Conservation (phyloP, 2,329 filamentous ascomycete genomes). For the Dryadomyces sulphureus region DNA sequence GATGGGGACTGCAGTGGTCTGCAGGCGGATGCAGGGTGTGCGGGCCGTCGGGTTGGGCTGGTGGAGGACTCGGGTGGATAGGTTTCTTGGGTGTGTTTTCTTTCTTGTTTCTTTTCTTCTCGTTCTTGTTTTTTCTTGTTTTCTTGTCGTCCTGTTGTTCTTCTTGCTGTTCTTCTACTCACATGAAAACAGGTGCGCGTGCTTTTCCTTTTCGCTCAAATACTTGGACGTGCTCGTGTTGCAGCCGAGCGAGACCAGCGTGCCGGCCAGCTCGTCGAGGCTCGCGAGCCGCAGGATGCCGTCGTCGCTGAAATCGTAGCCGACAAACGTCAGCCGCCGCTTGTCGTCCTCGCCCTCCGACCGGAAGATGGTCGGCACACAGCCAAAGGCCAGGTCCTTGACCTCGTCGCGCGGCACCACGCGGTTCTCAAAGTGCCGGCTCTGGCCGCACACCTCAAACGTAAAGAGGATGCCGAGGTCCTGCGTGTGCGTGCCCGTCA, state of each 20-base stretch:
- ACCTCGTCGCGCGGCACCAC: conserved; percentile 37
- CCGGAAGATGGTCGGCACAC: conserved; percentile 37
- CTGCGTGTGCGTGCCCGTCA: conserved; percentile 28
- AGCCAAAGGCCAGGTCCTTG: conserved; percentile 41
- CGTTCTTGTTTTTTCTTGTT: too few relatives aligned
- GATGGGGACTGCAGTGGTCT: too few relatives aligned
- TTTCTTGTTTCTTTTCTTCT: too few relatives aligned
- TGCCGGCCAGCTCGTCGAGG: conserved; percentile 33
- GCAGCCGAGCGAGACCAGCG: conserved; percentile 37
- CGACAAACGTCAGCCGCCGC: conserved; percentile 22
- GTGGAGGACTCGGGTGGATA: too few relatives aligned
- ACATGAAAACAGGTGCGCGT: conserved; percentile 36
- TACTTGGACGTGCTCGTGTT: conserved; percentile 34
- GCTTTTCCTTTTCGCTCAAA: conserved; percentile 23
- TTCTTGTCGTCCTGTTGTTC: too few relatives aligned
- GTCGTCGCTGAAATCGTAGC: conserved; percentile 26
- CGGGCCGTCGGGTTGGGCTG: too few relatives aligned
- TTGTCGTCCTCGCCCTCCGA: conserved; percentile 20
- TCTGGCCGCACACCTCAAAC: conserved; percentile 35
- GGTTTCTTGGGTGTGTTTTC: too few relatives aligned
- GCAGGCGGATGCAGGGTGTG: too few relatives aligned
- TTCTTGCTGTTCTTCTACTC: conserved; percentile 10
- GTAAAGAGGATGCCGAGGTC: conserved; percentile 41
- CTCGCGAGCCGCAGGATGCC: conserved; percentile 32
- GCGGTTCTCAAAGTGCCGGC: conserved; percentile 31